Base-by-base conservation (phyloP, 805 yeast genomes). In the Torulaspora indica region DNA sequence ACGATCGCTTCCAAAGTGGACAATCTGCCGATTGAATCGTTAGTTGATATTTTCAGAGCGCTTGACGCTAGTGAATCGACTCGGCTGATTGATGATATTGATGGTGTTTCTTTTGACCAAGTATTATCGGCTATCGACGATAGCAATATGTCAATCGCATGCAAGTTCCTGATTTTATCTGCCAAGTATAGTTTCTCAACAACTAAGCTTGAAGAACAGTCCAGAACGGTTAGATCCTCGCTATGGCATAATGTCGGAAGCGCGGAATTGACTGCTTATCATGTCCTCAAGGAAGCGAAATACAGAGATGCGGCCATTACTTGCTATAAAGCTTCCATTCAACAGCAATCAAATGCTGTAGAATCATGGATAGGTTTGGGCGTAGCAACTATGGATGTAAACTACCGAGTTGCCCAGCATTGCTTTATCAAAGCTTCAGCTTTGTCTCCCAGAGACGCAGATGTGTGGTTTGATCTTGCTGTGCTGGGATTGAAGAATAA, bases 311-410 rank as follows among this genome's bases (percentile, higher is more conserved):
- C 71, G 1, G 74, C 96, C 0, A 73, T 86, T 10, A 69, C 61
- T 14, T 64, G 73, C 4, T 68, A 85, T 50, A 85, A 85, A 53
- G 75, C 72, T 34, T 82, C 96, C 0, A 79, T 90, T 43, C 79
- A 76, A 44, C 66, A 79, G 7, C 96, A 91, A 61, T 74, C 82
- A 4, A 76, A 74, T 45, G 85, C 83, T 49, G 70, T 83, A 1
- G 79, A 76, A 14, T 79, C 79, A 46, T 93, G 99, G 99, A 71
- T 78, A 42, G 82, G 85, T 0, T 70, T 91, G 23, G 98, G 98
- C 10, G 75, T 83, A 45, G 84, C 89, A 0, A 77, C 87, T 6
- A 73, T 81, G 43, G 67, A 78, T 3, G 64, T 71, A 3, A 84
- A 79, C 51, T 81, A 91, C 0, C 74, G 76, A 38, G 84, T 87